Percentiles rank a stretch among this genome's conserved stretches.
Conservation (phyloP, 208 protist genomes). For the Naegleria lovaniensis region DNA sequence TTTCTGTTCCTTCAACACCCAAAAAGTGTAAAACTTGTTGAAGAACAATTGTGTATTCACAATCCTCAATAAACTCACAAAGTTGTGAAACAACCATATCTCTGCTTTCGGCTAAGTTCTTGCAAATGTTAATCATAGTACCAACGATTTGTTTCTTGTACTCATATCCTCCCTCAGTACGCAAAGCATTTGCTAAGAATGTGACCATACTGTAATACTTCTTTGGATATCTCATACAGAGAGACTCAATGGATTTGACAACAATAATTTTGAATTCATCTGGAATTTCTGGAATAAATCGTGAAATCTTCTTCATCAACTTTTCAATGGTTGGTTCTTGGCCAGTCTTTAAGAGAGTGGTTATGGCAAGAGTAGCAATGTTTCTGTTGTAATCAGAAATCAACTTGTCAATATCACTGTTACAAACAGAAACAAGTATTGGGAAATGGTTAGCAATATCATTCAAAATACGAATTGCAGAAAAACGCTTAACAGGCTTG, state of each 20-base stretch:
- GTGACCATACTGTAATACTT: constrained; percentile 77
- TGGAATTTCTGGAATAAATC: constrained; percentile 84
- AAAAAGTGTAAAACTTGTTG: constrained; percentile 90
- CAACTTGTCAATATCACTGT: constrained; percentile 89
- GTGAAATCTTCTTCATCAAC: constrained; percentile 89
- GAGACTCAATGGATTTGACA: constrained; percentile 83
- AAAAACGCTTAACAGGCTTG: constrained; percentile 82
- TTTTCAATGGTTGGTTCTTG: constrained; percentile 87
- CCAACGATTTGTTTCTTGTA: constrained; percentile 92
- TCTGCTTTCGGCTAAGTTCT: constrained; percentile 72
- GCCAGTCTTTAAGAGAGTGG: constrained; percentile 89
- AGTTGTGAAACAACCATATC: constrained; percentile 82
- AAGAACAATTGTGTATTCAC: constrained; percentile 88
- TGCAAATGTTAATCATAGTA: constrained; percentile 84
- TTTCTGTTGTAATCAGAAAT: constrained; percentile 86
- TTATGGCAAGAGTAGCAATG: constrained; percentile 95
- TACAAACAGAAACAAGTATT: constrained; percentile 76
- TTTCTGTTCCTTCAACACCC: constrained; percentile 84
- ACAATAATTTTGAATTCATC: constrained; percentile 96
- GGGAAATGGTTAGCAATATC: constrained; percentile 67
- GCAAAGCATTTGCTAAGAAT: constrained; percentile 75
- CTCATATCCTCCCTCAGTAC: constrained; percentile 72
- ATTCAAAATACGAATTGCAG: constrained; percentile 86
- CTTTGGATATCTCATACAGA: constrained; percentile 88
- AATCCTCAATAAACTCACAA: constrained; percentile 99